Evolutionary conservation across 169 alveolate species (phyloP).

Genomic region (Eimeria acervulina): DNA sequence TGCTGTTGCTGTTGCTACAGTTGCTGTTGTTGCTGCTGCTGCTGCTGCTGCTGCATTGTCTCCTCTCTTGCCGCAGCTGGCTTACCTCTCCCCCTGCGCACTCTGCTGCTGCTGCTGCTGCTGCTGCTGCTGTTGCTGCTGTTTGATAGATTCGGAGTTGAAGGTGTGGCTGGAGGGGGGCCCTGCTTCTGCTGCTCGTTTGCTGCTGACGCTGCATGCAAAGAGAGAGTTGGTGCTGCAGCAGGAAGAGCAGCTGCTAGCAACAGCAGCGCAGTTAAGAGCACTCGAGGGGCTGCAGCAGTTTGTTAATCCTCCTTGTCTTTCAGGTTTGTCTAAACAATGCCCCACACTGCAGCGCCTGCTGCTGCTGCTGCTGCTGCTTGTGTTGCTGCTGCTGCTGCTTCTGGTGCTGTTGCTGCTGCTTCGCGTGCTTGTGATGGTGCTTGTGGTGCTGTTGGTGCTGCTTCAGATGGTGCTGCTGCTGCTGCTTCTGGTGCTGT

Average conservation of each 20-base stretch:
- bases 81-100: background rate
- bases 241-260: background rate
- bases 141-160: slow-evolving; percentile 38
- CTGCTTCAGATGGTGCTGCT: background rate
- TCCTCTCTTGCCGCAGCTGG: background rate
- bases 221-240: slow-evolving; percentile 19
- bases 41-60: background rate
- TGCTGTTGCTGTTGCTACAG: background rate
- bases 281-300: slow-evolving; percentile 44
- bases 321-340: background rate
- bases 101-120: slow-evolving; percentile 6
- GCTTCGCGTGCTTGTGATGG: too few relatives aligned
- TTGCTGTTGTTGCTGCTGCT: background rate
- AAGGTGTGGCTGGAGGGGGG: slow-evolving; percentile 78
- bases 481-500: too few relatives aligned
- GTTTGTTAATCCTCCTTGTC: slow-evolving; percentile 57
- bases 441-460: background rate
- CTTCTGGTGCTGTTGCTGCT: too few relatives aligned
- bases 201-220: slow-evolving; percentile 72
- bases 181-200: slow-evolving; percentile 42
- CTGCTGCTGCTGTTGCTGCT: slow-evolving; percentile 30
- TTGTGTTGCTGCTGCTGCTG: too few relatives aligned
- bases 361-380: background rate
- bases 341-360: background rate
- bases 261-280: slow-evolving; percentile 50